Evolutionary conservation across 2,329 filamentous ascomycete species (phyloP), one percentile per base, ranked within the genome.

Genomic region (Paracorniculantispora psalliotae): DNA sequence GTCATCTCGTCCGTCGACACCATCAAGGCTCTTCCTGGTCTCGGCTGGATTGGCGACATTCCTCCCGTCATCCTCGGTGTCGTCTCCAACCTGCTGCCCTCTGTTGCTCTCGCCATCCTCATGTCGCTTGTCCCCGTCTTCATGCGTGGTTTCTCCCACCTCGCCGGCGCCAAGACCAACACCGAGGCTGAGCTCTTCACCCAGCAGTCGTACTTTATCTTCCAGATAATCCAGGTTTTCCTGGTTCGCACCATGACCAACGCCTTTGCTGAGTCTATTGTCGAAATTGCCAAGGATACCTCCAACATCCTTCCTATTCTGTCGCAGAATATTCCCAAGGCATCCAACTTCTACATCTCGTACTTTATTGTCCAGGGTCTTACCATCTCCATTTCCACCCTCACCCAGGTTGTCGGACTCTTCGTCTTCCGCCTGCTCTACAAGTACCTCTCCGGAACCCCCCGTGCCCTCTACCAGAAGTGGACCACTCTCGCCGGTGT

Each of bases 191-290:
- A 99, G 72, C 78, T 97, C 9, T 92, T 91, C 60, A 92, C 91
- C 0, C 91, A 97, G 70, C 94, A 92, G 68, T 89, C 86, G 65
- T 97, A 96, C 79, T 99, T 96, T 68, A 85, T 83, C 48, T 96
- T 96, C 76, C 91, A 94, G 72, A 85, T 97, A 46, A 81, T 97
- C 21, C 92, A 97, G 70, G 90, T 96, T 47, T 97, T 97, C 76
- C 76, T 97, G 59, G 85, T 97, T 51, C 87, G 90, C 0, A 96
- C 93, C 0, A 65, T 97, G 30, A 83, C 90, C 1, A 93, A 91
- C 17, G 87, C 91, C 1, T 92, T 92, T 10, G 85, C 91, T 3
- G 82, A 87, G 7, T 85, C 90, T 0, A 79, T 86, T 1, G 75
- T 81, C 25, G 66, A 84, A 21, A 86, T 96, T 50, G 77, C 86